Evolutionary conservation across 768 basidiomycete genomes (phyloP).

Genomic region (Boletellus sp.): DNA sequence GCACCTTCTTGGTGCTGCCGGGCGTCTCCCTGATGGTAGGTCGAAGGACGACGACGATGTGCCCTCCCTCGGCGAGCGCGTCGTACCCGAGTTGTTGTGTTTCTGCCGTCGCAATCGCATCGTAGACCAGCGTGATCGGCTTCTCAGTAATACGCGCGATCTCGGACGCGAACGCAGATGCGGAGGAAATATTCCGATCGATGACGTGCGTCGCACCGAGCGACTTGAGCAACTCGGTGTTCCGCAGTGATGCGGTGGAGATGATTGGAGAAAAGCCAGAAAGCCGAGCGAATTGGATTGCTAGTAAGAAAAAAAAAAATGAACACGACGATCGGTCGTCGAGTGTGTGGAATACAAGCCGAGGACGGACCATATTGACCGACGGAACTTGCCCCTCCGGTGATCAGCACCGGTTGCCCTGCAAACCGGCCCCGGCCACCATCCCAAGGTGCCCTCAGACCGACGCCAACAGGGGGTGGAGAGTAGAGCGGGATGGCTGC

Average conservation of each 20-base stretch:
- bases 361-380: slow-evolving; percentile 35
- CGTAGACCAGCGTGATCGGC: slow-evolving; percentile 18
- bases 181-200: slow-evolving; percentile 23
- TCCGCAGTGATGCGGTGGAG: slow-evolving; percentile 37
- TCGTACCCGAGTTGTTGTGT: slow-evolving; percentile 35
- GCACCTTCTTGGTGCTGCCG: slow-evolving; percentile 16
- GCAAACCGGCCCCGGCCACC: slow-evolving; percentile 27
- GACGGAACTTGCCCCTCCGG: slow-evolving; percentile 37
- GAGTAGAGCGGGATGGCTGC: slow-evolving; percentile 34
- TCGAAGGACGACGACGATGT: slow-evolving; percentile 15
- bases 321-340: too few relatives aligned
- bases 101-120: slow-evolving; percentile 26
- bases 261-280: slow-evolving; percentile 38
- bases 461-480: slow-evolving; percentile 23
- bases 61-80: slow-evolving; percentile 31
- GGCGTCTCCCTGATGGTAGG: slow-evolving; percentile 10
- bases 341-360: neutral
- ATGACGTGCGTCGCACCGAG: slow-evolving; percentile 39
- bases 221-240: slow-evolving; percentile 30
- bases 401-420: slow-evolving; percentile 34
- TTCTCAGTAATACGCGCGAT: slow-evolving; percentile 9
- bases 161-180: slow-evolving; percentile 11
- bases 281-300: slow-evolving; percentile 33
- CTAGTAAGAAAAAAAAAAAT: slow-evolving; percentile 15
- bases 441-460: slow-evolving; percentile 34